Conservation (phyloP, 2,329 filamentous ascomycete species). For the Tolypocladium tundrense region DNA sequence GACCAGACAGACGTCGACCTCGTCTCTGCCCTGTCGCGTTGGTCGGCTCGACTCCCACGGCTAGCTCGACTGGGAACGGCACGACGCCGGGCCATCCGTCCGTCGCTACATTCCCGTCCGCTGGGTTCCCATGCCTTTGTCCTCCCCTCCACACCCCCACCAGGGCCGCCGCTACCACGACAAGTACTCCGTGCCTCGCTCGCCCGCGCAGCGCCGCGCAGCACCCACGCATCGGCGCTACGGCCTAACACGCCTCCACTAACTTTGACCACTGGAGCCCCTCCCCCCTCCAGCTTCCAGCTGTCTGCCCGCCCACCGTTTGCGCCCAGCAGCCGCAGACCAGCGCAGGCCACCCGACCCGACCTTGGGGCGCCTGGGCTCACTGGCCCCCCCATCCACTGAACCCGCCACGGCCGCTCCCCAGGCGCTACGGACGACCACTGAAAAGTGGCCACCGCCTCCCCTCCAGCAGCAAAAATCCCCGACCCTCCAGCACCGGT, state of each 20-base stretch:
- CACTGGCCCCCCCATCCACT: background rate
- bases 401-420: background rate
- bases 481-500: slow-evolving; percentile 10
- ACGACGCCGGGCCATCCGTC: slow-evolving; percentile 27
- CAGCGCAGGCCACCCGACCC: background rate
- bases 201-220: background rate
- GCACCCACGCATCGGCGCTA: background rate
- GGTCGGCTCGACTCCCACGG: background rate
- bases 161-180: background rate
- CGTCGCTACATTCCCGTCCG: slow-evolving; percentile 24
- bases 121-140: slow-evolving; percentile 9
- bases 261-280: background rate
- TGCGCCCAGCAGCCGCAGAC: background rate
- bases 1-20: background rate
- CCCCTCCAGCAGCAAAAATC: slow-evolving; percentile 3
- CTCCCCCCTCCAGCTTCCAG: background rate
- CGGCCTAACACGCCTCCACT: background rate
- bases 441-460: slow-evolving; percentile 2
- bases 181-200: background rate
- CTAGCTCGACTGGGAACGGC: slow-evolving; percentile 21
- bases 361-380: background rate
- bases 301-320: background rate
- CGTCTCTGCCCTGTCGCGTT: background rate
- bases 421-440: background rate
- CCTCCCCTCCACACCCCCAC: slow-evolving; percentile 1